A percentile compares a stretch with the other conserved stretches of the same genome.
Conservation (phyloP, 2,329 filamentous ascomycete genomes). For the Alternaria brassicicola region DNA sequence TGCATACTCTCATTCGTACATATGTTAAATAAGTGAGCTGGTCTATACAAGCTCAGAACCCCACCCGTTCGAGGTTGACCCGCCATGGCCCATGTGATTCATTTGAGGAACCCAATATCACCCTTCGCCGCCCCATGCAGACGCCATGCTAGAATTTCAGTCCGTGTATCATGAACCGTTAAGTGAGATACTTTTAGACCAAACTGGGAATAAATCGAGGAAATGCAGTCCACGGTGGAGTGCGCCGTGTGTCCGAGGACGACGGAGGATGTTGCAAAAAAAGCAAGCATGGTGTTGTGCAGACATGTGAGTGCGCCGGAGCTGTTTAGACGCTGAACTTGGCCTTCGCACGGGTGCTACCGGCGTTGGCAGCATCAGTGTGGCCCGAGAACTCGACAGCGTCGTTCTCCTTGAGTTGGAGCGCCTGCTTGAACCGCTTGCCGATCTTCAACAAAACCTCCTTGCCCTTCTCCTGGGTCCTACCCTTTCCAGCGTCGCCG, state of each 20-base stretch:
- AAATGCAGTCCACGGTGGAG: conserved; percentile 20
- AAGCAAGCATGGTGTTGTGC: conserved; percentile 5
- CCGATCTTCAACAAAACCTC: conserved; percentile 86
- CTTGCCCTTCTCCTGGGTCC: conserved; percentile 79
- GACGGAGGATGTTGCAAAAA: conserved; percentile 8
- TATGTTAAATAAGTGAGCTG: conserved; percentile 36
- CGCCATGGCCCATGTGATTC: conserved; percentile 34
- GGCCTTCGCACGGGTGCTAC: conserved; percentile 93
- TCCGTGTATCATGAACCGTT: conserved; percentile 36
- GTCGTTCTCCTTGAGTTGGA: conserved; percentile 78
- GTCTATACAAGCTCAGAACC: conserved; percentile 37
- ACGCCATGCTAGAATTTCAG: conserved; percentile 48
- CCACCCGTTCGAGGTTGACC: conserved; percentile 32
- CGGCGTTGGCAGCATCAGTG: conserved; percentile 89
- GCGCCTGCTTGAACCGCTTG: conserved; percentile 87
- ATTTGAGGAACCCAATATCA: conserved; percentile 40
- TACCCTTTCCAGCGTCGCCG: conserved; percentile 76
- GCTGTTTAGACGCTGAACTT: conserved; percentile 79
- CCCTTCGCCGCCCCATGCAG: conserved; percentile 46
- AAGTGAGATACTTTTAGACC: conserved; percentile 37
- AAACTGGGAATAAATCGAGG: conserved; percentile 31
- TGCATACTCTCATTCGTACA: conserved; percentile 27
- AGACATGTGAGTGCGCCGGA: not conserved
- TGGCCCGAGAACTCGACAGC: conserved; percentile 94
- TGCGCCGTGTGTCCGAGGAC: conserved; percentile 15